Conservation (phyloP, 257 asterid genomes). For the Solanum tacnaense region DNA sequence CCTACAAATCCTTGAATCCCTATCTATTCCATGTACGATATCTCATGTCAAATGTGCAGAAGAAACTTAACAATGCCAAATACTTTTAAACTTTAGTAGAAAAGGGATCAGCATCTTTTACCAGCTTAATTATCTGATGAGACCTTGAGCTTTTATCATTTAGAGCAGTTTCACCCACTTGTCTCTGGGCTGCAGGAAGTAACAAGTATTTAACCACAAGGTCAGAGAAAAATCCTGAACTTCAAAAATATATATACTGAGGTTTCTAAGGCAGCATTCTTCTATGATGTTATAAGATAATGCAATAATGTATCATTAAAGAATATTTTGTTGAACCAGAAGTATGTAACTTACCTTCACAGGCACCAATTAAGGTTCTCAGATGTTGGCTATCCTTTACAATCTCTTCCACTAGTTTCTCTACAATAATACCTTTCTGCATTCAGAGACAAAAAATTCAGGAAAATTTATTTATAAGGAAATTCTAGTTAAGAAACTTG, state of each 20-base stretch:
- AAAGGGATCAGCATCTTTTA: slow-evolving; percentile 10
- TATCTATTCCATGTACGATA: neutral
- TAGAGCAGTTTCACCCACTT: slow-evolving; percentile 86
- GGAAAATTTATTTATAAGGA: neutral
- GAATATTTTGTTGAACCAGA: neutral
- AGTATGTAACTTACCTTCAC: slow-evolving; percentile 52
- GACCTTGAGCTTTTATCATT: slow-evolving; percentile 97
- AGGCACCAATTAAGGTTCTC: slow-evolving; percentile 55
- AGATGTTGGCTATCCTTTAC: slow-evolving; percentile 66
- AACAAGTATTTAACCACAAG: slow-evolving; percentile 5
- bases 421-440: slow-evolving; percentile 94
- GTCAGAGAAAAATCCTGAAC: neutral
- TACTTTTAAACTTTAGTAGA: neutral
- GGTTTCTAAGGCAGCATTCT: neutral
- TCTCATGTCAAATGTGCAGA: neutral
- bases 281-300: neutral
- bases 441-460: slow-evolving; percentile 2
- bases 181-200: slow-evolving; percentile 82
- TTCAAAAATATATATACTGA: neutral
- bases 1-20: neutral
- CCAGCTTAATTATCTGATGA: slow-evolving; percentile 95
- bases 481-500: neutral
- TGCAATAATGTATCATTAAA: neutral
- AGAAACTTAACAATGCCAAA: neutral
- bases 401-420: slow-evolving; percentile 69